phyloP scores from a whole-genome alignment of 2,329 filamentous ascomycete species.

The Phialemonium atrogriseum region DNA sequence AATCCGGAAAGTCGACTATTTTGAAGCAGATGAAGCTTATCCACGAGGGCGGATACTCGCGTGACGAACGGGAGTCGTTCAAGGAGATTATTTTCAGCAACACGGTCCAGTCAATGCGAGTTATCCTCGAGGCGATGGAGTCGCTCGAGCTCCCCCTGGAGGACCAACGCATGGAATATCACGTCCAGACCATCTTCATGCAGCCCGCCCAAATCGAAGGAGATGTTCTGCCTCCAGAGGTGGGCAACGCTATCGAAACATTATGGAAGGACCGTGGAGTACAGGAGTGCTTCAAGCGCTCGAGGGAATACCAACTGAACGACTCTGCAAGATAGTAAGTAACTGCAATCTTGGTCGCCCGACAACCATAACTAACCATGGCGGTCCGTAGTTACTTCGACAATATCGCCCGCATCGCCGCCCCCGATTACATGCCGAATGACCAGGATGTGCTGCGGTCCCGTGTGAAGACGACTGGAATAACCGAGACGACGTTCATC shows the following conservation, averaged over 20 bases:
- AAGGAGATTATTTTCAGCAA: slow-evolving; percentile 67
- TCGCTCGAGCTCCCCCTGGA: slow-evolving; percentile 72
- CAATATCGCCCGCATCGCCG: slow-evolving; percentile 82
- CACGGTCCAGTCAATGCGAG: slow-evolving; percentile 61
- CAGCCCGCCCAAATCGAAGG: slow-evolving; percentile 95
- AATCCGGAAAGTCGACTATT: slow-evolving; percentile 93
- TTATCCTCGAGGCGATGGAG: slow-evolving; percentile 62
- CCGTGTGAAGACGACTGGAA: slow-evolving; percentile 96
- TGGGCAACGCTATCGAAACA: slow-evolving; percentile 84
- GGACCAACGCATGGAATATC: slow-evolving; percentile 89
- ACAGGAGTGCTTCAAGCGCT: slow-evolving; percentile 91
- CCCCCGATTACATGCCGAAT: slow-evolving; percentile 87
- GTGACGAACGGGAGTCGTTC: slow-evolving; percentile 68
- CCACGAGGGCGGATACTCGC: slow-evolving; percentile 96
- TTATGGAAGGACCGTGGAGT: slow-evolving; percentile 91
- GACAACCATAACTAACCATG: slow-evolving; percentile 21
- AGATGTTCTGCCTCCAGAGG: slow-evolving; percentile 87
- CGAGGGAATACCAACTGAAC: slow-evolving; percentile 91
- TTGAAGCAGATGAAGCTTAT: slow-evolving; percentile 99
- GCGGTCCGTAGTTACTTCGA: slow-evolving; percentile 74
- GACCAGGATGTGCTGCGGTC: slow-evolving; percentile 93
- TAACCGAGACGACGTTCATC: slow-evolving; percentile 93
- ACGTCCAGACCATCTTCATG: slow-evolving; percentile 98
- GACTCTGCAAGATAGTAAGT: slow-evolving; percentile 93
- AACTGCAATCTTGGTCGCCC: neutral